These are phyloP conservation scores for Ailanthus altissimus DNA, from an alignment of 345 rosid genomes.

Conservation along the genomic window DNA sequence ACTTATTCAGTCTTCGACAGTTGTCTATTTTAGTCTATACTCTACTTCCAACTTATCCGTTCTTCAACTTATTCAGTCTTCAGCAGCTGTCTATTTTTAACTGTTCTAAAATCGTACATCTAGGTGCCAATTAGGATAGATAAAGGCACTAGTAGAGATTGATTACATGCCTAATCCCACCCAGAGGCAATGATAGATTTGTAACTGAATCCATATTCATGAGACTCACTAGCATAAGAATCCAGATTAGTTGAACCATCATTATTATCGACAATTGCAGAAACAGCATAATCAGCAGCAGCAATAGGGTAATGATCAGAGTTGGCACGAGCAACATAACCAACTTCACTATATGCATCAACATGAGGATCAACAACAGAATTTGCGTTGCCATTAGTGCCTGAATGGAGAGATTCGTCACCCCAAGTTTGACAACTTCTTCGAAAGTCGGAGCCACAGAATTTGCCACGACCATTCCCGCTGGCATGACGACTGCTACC, in stretches of 20 bases:
- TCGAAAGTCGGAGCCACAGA: constrained; percentile 52
- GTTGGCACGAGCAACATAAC: neutral
- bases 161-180: constrained; percentile 45
- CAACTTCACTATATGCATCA: constrained; percentile 13
- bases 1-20: no score
- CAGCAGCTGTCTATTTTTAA: neutral
- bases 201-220: constrained; percentile 10
- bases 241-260: neutral
- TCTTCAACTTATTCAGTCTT: constrained; percentile 5
- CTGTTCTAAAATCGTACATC: neutral
- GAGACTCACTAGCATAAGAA: neutral
- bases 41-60: no score
- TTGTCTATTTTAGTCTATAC: neutral
- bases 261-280: constrained; percentile 5
- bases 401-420: constrained; percentile 16
- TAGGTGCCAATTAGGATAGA: neutral
- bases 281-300: neutral
- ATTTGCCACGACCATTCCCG: constrained; percentile 27
- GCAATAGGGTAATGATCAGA: constrained; percentile 6
- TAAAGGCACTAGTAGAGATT: neutral
- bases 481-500: constrained; percentile 14
- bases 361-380: constrained; percentile 8
- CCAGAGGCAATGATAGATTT: constrained; percentile 35
- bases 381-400: constrained; percentile 2
- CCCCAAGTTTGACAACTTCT: constrained; percentile 21